Percentiles rank a stretch among this genome's conserved stretches.
Conservation (phyloP, 2,329 filamentous ascomycete genomes). For the Dactylellina sp. region DNA sequence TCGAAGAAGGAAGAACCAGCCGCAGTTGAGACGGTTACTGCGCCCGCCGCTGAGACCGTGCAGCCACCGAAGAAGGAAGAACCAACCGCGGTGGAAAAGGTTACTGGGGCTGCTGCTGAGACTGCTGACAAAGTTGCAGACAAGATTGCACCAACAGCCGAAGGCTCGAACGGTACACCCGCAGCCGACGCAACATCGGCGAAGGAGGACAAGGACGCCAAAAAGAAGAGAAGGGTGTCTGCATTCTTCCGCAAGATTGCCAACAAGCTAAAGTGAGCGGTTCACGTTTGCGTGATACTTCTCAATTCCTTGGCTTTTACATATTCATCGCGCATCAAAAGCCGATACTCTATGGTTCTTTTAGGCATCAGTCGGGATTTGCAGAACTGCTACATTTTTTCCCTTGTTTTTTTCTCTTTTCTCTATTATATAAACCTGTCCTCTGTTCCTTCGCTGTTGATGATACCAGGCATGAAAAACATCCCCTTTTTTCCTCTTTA, state of each 20-base stretch:
- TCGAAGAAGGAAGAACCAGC: conserved; percentile 26
- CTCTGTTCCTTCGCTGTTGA: conserved; percentile 26
- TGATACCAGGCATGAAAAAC: conserved; percentile 57
- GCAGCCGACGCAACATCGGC: not conserved
- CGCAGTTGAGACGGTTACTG: too few relatives aligned
- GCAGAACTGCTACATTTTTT: conserved; percentile 17
- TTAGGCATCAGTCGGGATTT: conserved; percentile 29
- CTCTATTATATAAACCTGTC: conserved; percentile 12
- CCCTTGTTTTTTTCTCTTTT: conserved; percentile 16
- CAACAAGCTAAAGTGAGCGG: conserved; percentile 44
- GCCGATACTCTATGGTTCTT: conserved; percentile 42
- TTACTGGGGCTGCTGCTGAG: not conserved
- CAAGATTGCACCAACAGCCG: conserved; percentile 36
- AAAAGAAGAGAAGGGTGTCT: conserved; percentile 53
- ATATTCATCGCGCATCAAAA: conserved; percentile 31
- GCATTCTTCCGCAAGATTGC: conserved; percentile 45
- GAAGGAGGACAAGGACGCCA: conserved; percentile 32
- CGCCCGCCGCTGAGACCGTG: too few relatives aligned
- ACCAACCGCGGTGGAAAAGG: not conserved
- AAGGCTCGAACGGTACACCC: conserved; percentile 14
- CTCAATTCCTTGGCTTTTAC: conserved; percentile 4
- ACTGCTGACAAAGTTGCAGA: conserved; percentile 34
- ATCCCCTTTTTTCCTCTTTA: conserved; percentile 15
- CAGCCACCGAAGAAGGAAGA: too few relatives aligned
- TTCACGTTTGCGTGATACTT: not conserved